Conservation (phyloP, 1,284 basidiomycete genomes). For the Rhodotorula sp. region DNA sequence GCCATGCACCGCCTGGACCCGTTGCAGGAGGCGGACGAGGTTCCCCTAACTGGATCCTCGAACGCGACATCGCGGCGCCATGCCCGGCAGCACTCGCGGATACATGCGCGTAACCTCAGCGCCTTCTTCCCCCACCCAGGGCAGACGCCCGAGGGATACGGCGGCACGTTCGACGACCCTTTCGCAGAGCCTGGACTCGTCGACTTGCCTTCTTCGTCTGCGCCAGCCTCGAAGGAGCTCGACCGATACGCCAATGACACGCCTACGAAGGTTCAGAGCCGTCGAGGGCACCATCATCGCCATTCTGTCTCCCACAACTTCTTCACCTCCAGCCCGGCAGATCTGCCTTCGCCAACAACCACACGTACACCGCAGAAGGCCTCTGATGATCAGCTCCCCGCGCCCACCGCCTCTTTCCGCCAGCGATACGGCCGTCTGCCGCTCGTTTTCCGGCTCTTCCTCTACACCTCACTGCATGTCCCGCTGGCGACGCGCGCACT, state of each 20-base stretch:
- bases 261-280: not conserved
- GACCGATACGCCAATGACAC: not conserved
- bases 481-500: constrained; percentile 51
- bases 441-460: constrained; percentile 41
- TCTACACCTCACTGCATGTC: constrained; percentile 44
- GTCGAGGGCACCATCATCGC: constrained; percentile 60
- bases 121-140: constrained; percentile 85
- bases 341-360: not conserved
- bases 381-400: constrained; percentile 17
- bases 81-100: constrained; percentile 63
- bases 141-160: constrained; percentile 58
- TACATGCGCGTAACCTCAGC: constrained; percentile 87
- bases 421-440: constrained; percentile 40
- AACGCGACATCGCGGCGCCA: constrained; percentile 41
- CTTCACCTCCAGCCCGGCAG: constrained; percentile 64
- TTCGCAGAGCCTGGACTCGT: not conserved
- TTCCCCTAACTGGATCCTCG: not conserved
- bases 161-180: constrained; percentile 64
- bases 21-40: constrained; percentile 8
- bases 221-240: not conserved
- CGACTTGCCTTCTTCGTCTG: not conserved
- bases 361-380: not conserved
- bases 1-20: constrained; percentile 6
- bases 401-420: constrained; percentile 29
- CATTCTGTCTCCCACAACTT: constrained; percentile 92